phyloP scores from a whole-genome alignment of 2,329 filamentous ascomycete genomes.

The Colletotrichum incanum region DNA sequence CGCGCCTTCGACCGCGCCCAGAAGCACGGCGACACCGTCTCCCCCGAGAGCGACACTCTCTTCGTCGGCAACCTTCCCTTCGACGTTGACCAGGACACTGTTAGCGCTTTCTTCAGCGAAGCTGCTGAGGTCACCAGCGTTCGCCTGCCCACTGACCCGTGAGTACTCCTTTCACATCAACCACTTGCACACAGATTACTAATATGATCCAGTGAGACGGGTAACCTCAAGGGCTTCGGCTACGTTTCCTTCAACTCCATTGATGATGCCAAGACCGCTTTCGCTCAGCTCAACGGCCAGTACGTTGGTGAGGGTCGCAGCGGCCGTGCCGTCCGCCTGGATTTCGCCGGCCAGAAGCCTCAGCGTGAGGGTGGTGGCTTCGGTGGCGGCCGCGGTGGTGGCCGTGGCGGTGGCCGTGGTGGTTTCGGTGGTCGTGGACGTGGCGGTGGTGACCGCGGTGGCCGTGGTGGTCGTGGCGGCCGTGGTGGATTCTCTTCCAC shows the following conservation, averaged over 20 bases:
- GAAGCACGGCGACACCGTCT: conserved; percentile 84
- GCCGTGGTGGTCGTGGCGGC: conserved; percentile 68
- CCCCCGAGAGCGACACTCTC: conserved; percentile 86
- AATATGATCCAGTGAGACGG: conserved; percentile 74
- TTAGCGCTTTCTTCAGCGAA: conserved; percentile 82
- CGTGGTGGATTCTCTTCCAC: conserved; percentile 66
- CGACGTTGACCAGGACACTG: conserved; percentile 81
- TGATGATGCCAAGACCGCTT: conserved; percentile 85
- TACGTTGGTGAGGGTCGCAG: conserved; percentile 75
- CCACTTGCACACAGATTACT: conserved; percentile 26
- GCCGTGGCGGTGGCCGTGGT: conserved; percentile 67
- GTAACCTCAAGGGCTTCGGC: conserved; percentile 91
- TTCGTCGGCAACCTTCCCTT: conserved; percentile 95
- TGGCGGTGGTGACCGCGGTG: conserved; percentile 63
- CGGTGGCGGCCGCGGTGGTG: conserved; percentile 60
- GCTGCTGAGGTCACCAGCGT: conserved; percentile 82
- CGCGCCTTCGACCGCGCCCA: conserved; percentile 76
- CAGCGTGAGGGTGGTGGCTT: conserved; percentile 63
- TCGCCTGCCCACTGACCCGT: conserved; percentile 89
- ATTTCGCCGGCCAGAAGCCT: conserved; percentile 81
- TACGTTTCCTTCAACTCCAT: conserved; percentile 88
- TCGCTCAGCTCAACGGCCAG: conserved; percentile 79
- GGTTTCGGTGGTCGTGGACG: conserved; percentile 68
- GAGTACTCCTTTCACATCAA: conserved; percentile 52
- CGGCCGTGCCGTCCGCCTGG: conserved; percentile 84